A percentile compares a stretch with the other conserved stretches of the same genome.
Evolutionary conservation across 2,329 filamentous ascomycete species (phyloP).

Genomic region (Neopestalotiopsis sp.): DNA sequence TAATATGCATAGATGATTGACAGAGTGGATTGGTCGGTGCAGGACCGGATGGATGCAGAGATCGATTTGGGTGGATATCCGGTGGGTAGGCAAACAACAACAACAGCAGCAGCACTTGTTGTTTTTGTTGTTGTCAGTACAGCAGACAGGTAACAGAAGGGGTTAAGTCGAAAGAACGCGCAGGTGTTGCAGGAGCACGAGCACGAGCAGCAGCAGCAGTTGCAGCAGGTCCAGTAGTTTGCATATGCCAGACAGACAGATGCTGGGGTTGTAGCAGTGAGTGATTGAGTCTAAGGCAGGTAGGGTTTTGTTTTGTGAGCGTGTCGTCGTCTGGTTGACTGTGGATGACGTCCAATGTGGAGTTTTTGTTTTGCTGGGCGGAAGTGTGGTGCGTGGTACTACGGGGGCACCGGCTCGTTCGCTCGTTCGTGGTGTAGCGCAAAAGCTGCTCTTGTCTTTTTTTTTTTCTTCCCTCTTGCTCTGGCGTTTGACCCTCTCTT

Average conservation of each 20-base stretch:
- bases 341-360: constrained; percentile 14
- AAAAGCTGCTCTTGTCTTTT: not conserved
- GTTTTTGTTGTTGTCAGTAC: not conserved
- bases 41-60: not conserved
- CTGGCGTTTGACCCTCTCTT: not conserved
- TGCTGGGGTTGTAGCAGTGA: not conserved
- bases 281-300: not conserved
- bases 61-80: not conserved
- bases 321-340: constrained; percentile 18
- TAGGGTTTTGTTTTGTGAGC: constrained; percentile 6
- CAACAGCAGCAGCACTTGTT: not conserved
- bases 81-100: not conserved
- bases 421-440: not conserved
- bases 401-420: not conserved
- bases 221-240: not conserved
- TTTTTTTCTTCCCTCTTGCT: not conserved
- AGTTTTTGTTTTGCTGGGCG: constrained; percentile 8
- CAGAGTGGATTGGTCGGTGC: not conserved
- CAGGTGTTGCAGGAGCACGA: not conserved
- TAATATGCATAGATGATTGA: not conserved
- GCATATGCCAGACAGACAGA: not conserved
- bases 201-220: too few species aligned
- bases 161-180: not conserved
- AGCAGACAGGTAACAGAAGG: not conserved
- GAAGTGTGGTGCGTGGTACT: not conserved